Evolutionary conservation across 345 rosid species (phyloP).

Genomic region (Melaleuca quinquenervia): DNA sequence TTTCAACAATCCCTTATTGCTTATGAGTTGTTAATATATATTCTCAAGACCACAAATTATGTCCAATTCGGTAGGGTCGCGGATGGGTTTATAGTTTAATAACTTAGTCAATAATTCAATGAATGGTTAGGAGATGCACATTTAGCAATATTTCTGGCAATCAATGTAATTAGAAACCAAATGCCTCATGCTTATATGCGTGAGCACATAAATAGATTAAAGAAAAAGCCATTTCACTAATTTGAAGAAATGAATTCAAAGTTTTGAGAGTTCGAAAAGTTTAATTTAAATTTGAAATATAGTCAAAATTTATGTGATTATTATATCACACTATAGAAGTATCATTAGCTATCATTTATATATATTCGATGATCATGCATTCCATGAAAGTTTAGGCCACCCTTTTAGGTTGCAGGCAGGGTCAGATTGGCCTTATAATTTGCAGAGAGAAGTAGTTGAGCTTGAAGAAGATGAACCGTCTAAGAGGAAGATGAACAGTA

Average conservation of each 20-base stretch:
- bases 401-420: not conserved
- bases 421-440: not conserved
- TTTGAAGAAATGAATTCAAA: not conserved
- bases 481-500: not conserved
- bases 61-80: accelerated
- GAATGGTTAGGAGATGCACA: not conserved
- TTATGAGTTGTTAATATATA: not conserved
- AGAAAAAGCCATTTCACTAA: not conserved
- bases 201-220: accelerated
- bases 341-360: not conserved
- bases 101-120: not conserved
- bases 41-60: not conserved
- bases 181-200: not conserved
- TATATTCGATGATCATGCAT: not conserved
- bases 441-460: not conserved
- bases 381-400: not conserved
- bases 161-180: not conserved
- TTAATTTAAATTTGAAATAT: not conserved
- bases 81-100: accelerated
- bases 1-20: not conserved
- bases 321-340: not conserved
- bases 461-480: not conserved
- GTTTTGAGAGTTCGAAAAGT: not conserved
- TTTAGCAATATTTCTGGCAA: not conserved
- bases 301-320: not conserved